Percentiles rank a stretch among this genome's conserved stretches.
Conservation (phyloP, 176 grass and related monocot species). For the Leersia perrieri region DNA sequence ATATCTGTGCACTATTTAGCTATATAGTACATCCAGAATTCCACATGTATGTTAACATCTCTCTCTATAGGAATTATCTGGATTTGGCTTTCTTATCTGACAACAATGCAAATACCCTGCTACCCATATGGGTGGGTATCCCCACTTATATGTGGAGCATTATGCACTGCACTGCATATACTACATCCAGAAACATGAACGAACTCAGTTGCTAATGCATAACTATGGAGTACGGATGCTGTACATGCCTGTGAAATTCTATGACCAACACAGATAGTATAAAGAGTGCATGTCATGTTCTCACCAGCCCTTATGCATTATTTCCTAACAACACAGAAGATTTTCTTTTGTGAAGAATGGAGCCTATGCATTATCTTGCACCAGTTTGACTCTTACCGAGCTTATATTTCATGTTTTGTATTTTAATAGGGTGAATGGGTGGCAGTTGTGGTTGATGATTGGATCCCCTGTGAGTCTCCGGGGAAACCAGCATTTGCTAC, state of each 20-base stretch:
- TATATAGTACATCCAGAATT: too few relatives aligned
- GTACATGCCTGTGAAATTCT: not conserved
- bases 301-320: not conserved
- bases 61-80: too few relatives aligned
- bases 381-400: not conserved
- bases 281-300: slow-evolving; percentile 8
- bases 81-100: too few relatives aligned
- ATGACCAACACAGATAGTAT: not conserved
- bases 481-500: slow-evolving; percentile 97
- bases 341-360: not conserved
- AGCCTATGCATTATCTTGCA: slow-evolving; percentile 4
- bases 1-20: too few relatives aligned
- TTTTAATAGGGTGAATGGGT: slow-evolving; percentile 92
- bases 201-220: not conserved
- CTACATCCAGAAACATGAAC: not conserved
- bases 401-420: slow-evolving; percentile 9
- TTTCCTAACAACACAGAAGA: not conserved
- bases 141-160: slow-evolving; percentile 15
- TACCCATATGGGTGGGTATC: too few relatives aligned
- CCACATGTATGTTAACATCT: too few relatives aligned
- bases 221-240: not conserved
- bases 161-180: not conserved
- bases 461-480: slow-evolving; percentile 93
- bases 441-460: slow-evolving; percentile 97
- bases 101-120: too few relatives aligned